Base-by-base conservation (phyloP, 495 filamentous ascomycete species). In the Bacidia rubella region DNA sequence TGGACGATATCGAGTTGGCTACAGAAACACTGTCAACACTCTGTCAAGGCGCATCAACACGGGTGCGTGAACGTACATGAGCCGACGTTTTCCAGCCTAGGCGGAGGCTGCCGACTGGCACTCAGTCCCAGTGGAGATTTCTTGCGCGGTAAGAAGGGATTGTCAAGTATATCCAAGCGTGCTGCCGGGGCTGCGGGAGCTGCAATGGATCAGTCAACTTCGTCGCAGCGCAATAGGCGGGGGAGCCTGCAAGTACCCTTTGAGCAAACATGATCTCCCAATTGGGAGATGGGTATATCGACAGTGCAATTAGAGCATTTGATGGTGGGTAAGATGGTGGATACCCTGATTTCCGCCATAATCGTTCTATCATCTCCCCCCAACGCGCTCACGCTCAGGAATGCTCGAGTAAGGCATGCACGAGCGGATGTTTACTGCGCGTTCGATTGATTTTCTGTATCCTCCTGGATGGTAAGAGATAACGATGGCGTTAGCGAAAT, bases 291-390 rank as follows among this genome's bases (percentile, higher is more conserved):
- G 62, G 90, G 86, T 54, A 97, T 87, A 63, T 92, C 79, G 29
- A 70, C 68, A 44, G 80, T 81, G 63, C 92, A 98, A 65, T 75
- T 84, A 47, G 93, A 97, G 72, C 92, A 98, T 79, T 95, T 97
- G 66, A 98, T 88, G 19, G 81, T 81, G 61, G 90, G 89, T 72
- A 98, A 74, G 47, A 90, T 80, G 70, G 77, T 80, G 70, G 78
- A 78, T 54, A 77, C 74, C 60, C 81, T 69, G 57, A 70, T 67
- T 35, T 35, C 29, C 29, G 29, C 29, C 29, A 35, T 35, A 15
- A 35, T 15, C 29, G 29, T 35, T 35, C 64, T 55, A 72, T 69
- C 74, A 75, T 77, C 20, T 53, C 64, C 52, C 48, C 52, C 40
- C 41, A 17, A 56, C 27, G 44, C 32, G 49, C 40, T 58, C 43